phyloP scores from a whole-genome alignment of 2,329 filamentous ascomycete genomes.

The Coccinonectria pachysandricola region DNA sequence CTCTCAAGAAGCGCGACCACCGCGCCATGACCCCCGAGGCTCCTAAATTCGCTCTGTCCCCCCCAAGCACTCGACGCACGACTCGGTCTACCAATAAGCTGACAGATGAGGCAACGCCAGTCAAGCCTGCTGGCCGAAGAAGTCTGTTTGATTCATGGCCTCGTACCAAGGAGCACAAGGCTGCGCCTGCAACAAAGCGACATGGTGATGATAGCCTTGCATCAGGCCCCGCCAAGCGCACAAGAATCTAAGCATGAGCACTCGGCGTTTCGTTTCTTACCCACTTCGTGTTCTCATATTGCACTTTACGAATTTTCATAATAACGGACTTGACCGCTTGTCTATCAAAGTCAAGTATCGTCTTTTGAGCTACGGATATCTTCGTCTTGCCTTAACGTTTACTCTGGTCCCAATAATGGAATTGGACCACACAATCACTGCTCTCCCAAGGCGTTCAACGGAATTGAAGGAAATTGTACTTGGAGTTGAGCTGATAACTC shows the following conservation, averaged over 20 bases:
- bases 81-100: slow-evolving; percentile 48
- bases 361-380: too few species aligned
- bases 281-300: too few species aligned
- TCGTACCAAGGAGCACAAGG: slow-evolving; percentile 47
- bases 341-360: too few species aligned
- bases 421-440: too few species aligned
- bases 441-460: too few species aligned
- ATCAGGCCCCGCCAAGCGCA: slow-evolving; percentile 24
- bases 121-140: slow-evolving; percentile 29
- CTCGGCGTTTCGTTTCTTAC: background rate
- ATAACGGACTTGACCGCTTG: too few species aligned
- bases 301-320: too few species aligned
- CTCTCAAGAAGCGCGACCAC: slow-evolving; percentile 24
- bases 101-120: slow-evolving; percentile 29
- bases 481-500: too few species aligned
- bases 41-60: slow-evolving; percentile 46
- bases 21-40: slow-evolving; percentile 40
- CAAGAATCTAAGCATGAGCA: slow-evolving; percentile 20
- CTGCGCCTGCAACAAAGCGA: slow-evolving; percentile 38
- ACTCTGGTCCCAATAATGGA: too few species aligned
- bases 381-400: too few species aligned
- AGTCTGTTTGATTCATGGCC: slow-evolving; percentile 61
- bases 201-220: slow-evolving; percentile 24
- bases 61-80: slow-evolving; percentile 50
- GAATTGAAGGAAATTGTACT: too few species aligned